phyloP scores from a whole-genome alignment of 208 protist genomes.

The Leishmania lainsoni region DNA sequence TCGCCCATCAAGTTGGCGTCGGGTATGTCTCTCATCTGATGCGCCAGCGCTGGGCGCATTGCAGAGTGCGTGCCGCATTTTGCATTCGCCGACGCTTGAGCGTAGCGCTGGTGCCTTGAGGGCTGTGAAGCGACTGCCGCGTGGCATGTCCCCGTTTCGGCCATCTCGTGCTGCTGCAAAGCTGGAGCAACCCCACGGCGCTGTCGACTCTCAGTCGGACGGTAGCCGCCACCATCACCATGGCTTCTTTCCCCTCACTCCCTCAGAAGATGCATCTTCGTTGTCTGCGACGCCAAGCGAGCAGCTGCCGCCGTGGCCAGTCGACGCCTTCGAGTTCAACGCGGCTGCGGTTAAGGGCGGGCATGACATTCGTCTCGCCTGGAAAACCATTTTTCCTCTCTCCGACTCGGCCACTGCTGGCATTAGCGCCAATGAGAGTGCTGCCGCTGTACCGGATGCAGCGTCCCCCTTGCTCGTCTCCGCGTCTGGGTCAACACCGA shows the following conservation, averaged over 20 bases:
- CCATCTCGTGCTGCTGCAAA: not conserved
- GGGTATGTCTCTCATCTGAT: not conserved
- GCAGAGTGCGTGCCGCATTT: not conserved
- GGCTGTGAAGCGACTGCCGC: slow-evolving; percentile 16
- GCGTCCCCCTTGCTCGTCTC: not conserved
- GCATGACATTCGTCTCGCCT: slow-evolving; percentile 44
- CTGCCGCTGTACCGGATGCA: not conserved
- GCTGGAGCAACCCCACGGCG: not conserved
- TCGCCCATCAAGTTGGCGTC: not conserved
- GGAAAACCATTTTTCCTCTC: not conserved
- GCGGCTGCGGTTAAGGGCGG: slow-evolving; percentile 45
- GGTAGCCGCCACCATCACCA: not conserved
- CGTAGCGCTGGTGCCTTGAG: not conserved
- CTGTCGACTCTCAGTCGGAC: not conserved
- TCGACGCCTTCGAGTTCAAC: slow-evolving; percentile 77
- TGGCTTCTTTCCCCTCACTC: not conserved
- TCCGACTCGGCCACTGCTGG: not conserved
- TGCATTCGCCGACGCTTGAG: not conserved
- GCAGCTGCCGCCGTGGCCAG: slow-evolving; percentile 62
- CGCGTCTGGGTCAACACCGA: not conserved
- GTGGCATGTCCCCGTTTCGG: slow-evolving; percentile 25
- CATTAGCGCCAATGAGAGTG: not conserved
- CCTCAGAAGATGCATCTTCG: not conserved
- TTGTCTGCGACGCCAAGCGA: not conserved
- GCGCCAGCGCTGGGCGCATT: not conserved